Conservation (phyloP, 371 early-diverging fungal genomes). For the Globomyces sp. region DNA sequence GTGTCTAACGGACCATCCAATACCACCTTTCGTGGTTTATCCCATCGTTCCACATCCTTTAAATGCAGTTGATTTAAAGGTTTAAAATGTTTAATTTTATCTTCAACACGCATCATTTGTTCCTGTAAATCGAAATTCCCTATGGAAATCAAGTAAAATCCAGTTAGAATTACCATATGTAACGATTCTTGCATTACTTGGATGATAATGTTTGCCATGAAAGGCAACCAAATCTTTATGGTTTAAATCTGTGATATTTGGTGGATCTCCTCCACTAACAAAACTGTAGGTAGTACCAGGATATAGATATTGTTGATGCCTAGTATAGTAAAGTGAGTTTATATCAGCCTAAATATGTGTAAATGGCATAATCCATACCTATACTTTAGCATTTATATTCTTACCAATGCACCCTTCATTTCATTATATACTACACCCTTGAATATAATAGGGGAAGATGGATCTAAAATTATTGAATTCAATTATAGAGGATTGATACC, state of each 20-base stretch:
- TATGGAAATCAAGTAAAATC: neutral
- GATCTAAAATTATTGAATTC: slow-evolving; percentile 52
- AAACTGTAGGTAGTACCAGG: slow-evolving; percentile 78
- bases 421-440: slow-evolving; percentile 97
- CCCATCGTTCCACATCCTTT: slow-evolving; percentile 28
- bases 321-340: slow-evolving; percentile 70
- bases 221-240: slow-evolving; percentile 78
- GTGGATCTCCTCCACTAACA: slow-evolving; percentile 91
- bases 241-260: slow-evolving; percentile 81
- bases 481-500: slow-evolving; percentile 37
- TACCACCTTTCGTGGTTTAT: slow-evolving; percentile 52
- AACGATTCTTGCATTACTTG: slow-evolving; percentile 84
- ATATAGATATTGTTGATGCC: slow-evolving; percentile 80
- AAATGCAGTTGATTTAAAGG: slow-evolving; percentile 12
- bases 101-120: slow-evolving; percentile 68
- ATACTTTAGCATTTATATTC: too few species aligned
- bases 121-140: slow-evolving; percentile 71
- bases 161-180: slow-evolving; percentile 70
- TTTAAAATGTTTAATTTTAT: slow-evolving; percentile 48
- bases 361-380: too few species aligned
- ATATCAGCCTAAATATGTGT: slow-evolving; percentile 54
- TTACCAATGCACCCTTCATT: slow-evolving; percentile 87
- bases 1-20: slow-evolving; percentile 69
- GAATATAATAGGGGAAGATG: slow-evolving; percentile 53
- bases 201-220: slow-evolving; percentile 83